Evolutionary conservation across 768 basidiomycete species (phyloP).

Genomic region (Mycena vitilis): DNA sequence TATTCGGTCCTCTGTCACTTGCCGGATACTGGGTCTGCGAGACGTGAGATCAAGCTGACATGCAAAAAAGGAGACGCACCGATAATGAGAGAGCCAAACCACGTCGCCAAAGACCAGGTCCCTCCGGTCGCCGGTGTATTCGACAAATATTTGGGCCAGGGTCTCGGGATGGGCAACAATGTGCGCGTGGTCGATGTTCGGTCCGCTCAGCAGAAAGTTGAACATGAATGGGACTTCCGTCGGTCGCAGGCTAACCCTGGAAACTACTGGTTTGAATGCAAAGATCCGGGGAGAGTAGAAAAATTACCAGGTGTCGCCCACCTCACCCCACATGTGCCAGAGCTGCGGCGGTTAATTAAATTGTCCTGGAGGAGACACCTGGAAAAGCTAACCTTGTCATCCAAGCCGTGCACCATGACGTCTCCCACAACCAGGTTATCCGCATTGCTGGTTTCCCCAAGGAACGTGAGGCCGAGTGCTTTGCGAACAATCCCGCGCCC

Average conservation of each 20-base stretch:
- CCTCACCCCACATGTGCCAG: slow-evolving; percentile 63
- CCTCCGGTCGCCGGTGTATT: slow-evolving; percentile 35
- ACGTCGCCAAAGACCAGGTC: slow-evolving; percentile 43
- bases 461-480: slow-evolving; percentile 40
- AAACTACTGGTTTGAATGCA: slow-evolving; percentile 1
- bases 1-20: neutral
- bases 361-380: neutral
- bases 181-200: slow-evolving; percentile 37
- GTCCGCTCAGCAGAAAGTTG: slow-evolving; percentile 45
- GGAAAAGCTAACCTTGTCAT: slow-evolving; percentile 48
- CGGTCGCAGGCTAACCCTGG: slow-evolving; percentile 47
- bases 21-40: slow-evolving; percentile 54
- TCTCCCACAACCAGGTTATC: slow-evolving; percentile 44
- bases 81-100: slow-evolving; percentile 39
- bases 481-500: slow-evolving; percentile 45
- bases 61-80: slow-evolving; percentile 22
- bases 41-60: neutral
- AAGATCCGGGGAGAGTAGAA: neutral
- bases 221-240: slow-evolving; percentile 46
- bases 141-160: slow-evolving; percentile 30
- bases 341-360: slow-evolving; percentile 40
- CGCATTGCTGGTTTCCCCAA: slow-evolving; percentile 46
- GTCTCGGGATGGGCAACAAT: slow-evolving; percentile 36
- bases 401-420: slow-evolving; percentile 55
- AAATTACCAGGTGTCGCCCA: slow-evolving; percentile 47